Conservation (phyloP, 2,329 filamentous ascomycete species). For the Xylaria sp. region DNA sequence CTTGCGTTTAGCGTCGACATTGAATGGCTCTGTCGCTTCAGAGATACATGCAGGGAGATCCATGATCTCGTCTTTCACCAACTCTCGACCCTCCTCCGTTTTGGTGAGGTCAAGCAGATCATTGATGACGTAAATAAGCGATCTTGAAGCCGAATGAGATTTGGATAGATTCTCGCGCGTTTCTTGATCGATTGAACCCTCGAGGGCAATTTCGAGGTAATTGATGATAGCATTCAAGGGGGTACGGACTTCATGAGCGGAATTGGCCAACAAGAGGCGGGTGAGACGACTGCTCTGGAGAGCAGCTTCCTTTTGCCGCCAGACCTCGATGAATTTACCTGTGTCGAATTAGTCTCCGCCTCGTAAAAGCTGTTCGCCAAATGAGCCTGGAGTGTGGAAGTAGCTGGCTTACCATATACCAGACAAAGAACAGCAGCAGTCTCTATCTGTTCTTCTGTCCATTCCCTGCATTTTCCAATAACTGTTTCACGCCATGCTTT, state of each 20-base stretch:
- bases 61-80: conserved; percentile 82
- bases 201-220: conserved; percentile 87
- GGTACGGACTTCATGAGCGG: conserved; percentile 89
- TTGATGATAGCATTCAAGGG: conserved; percentile 94
- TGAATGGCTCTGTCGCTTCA: conserved; percentile 80
- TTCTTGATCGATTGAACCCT: conserved; percentile 78
- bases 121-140: conserved; percentile 92
- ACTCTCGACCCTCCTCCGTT: conserved; percentile 77
- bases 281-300: conserved; percentile 83
- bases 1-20: conserved; percentile 76
- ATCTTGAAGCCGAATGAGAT: conserved; percentile 91
- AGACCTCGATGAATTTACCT: conserved; percentile 85
- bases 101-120: conserved; percentile 89
- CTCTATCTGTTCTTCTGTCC: conserved; percentile 88
- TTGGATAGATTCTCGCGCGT: conserved; percentile 83
- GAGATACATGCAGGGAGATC: conserved; percentile 72
- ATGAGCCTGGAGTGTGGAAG: not conserved
- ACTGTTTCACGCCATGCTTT: conserved; percentile 82
- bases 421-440: conserved; percentile 86
- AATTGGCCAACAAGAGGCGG: conserved; percentile 79
- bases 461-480: conserved; percentile 81
- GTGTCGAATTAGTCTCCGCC: not conserved
- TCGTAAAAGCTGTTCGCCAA: not conserved
- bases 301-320: conserved; percentile 87
- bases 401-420: conserved; percentile 72